These are phyloP conservation scores for Arthrobotrys musiformis DNA, from an alignment of 2,329 filamentous ascomycete genomes.

Conservation along the genomic window DNA sequence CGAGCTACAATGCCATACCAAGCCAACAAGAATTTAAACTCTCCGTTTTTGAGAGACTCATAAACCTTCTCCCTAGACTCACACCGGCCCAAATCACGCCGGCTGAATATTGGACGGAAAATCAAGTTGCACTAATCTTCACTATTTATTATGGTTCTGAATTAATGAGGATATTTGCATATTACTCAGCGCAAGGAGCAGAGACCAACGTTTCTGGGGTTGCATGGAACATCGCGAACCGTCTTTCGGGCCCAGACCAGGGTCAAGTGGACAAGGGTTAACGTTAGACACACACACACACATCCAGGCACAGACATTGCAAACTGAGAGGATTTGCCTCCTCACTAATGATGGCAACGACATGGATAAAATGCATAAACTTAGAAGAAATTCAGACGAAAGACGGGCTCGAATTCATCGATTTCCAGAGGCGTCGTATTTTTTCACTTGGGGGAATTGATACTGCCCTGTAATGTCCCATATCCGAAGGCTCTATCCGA, in stretches of 20 bases:
- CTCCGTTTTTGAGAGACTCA: background rate
- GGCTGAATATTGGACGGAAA: background rate
- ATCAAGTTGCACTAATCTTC: background rate
- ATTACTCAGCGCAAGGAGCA: background rate
- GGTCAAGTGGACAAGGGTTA: background rate
- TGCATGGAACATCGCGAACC: conserved; percentile 3
- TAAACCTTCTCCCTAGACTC: background rate
- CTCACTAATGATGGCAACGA: too few species aligned
- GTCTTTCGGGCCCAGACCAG: conserved; percentile 7
- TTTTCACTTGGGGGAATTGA: too few species aligned
- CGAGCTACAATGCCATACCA: background rate
- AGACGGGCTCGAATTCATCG: too few species aligned
- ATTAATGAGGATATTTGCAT: background rate
- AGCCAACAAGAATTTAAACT: background rate
- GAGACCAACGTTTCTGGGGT: background rate
- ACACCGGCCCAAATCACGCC: background rate
- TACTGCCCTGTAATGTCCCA: too few species aligned
- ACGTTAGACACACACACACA: background rate
- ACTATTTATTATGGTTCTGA: background rate
- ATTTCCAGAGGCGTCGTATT: too few species aligned
- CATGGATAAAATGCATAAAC: too few species aligned
- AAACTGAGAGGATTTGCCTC: background rate
- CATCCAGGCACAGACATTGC: background rate
- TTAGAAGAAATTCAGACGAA: too few species aligned
- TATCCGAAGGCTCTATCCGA: too few species aligned